These are phyloP conservation scores for Paecilomyces niveus DNA, from an alignment of 2,329 filamentous ascomycete genomes.

Conservation along the genomic window DNA sequence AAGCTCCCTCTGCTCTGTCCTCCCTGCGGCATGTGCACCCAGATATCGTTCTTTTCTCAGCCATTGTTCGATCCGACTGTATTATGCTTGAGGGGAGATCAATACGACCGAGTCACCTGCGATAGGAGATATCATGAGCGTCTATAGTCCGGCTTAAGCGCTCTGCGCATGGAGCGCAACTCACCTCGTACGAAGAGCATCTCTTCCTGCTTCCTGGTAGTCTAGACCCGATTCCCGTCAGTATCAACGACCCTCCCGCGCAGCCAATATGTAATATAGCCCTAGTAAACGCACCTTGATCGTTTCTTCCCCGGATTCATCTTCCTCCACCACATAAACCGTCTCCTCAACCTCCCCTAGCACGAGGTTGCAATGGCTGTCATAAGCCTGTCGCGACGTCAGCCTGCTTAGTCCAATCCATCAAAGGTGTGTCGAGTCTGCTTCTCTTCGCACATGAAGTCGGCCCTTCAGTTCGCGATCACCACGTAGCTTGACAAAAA, in stretches of 20 bases:
- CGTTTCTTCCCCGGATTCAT: conserved; percentile 66
- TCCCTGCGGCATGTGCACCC: not conserved
- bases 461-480: conserved; percentile 93
- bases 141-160: not conserved
- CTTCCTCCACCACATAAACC: conserved; percentile 86
- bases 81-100: conserved; percentile 55
- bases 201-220: conserved; percentile 92
- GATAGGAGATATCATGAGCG: conserved; percentile 21
- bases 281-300: conserved; percentile 54
- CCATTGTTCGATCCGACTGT: conserved; percentile 4
- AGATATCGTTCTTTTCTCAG: not conserved
- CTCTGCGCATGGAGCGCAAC: conserved; percentile 13
- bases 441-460: conserved; percentile 75
- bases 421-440: not conserved
- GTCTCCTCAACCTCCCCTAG: conserved; percentile 96
- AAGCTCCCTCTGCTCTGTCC: not conserved
- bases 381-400: conserved; percentile 65
- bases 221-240: conserved; percentile 44
- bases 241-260: not conserved
- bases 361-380: conserved; percentile 96
- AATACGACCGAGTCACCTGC: conserved; percentile 68
- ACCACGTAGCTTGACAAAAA: conserved; percentile 94
- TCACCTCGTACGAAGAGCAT: conserved; percentile 97
- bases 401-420: conserved; percentile 3
- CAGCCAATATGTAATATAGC: not conserved